Conservation (phyloP, 2,329 filamentous ascomycete species). For the Fusarium devonianum region DNA sequence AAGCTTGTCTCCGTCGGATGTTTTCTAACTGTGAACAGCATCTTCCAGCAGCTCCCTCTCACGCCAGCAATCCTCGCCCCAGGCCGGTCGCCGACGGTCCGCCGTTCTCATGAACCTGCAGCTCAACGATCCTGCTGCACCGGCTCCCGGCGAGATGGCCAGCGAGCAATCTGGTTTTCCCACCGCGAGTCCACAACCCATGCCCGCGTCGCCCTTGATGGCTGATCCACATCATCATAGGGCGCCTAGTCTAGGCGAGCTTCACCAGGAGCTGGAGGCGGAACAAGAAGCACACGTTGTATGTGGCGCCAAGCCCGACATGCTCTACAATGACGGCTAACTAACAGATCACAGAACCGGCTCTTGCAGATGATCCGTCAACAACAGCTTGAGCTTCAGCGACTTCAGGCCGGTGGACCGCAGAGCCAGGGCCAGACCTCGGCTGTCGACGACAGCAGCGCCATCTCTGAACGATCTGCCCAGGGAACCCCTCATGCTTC, state of each 20-base stretch:
- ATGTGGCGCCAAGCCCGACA: conserved; percentile 43
- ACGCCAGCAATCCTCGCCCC: conserved; percentile 54
- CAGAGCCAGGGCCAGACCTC: conserved; percentile 43
- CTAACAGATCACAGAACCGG: conserved; percentile 64
- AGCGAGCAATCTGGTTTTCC: conserved; percentile 49
- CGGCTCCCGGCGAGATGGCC: conserved; percentile 73
- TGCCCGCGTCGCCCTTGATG: conserved; percentile 56
- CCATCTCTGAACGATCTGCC: conserved; percentile 56
- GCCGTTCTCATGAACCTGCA: conserved; percentile 76
- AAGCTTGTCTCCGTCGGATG: not conserved
- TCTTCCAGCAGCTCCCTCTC: conserved; percentile 61
- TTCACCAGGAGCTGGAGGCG: conserved; percentile 80
- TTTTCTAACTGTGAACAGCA: conserved; percentile 44
- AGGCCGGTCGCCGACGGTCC: conserved; percentile 67
- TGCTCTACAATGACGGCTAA: not conserved
- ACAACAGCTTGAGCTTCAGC: conserved; percentile 74
- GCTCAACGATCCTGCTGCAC: conserved; percentile 73
- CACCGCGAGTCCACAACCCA: conserved; percentile 53
- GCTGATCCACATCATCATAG: conserved; percentile 69
- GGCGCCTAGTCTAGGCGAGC: conserved; percentile 75
- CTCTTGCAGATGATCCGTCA: conserved; percentile 78
- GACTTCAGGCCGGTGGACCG: conserved; percentile 59
- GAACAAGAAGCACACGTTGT: conserved; percentile 82
- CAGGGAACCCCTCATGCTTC: conserved; percentile 47
- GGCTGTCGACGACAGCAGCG: conserved; percentile 55